Evolutionary conservation across 2,329 filamentous ascomycete species (phyloP).

Genomic region (Aspergillus fructus): DNA sequence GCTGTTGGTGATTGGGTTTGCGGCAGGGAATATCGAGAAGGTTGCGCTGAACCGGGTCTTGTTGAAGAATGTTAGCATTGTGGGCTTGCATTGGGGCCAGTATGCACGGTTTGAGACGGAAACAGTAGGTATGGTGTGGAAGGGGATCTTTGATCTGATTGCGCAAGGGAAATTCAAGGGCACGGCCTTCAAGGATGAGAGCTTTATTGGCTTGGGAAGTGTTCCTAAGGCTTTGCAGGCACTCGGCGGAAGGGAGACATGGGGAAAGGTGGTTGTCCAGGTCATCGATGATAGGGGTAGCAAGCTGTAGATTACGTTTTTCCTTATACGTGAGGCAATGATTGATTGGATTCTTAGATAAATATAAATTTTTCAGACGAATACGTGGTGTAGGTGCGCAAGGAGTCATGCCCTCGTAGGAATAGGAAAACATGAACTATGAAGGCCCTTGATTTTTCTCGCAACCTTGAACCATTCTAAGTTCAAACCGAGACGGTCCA

Average conservation of each 20-base stretch:
- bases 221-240: conserved; percentile 74
- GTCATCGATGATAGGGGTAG: conserved; percentile 69
- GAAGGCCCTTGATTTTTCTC: conserved; percentile 45
- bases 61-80: conserved; percentile 87
- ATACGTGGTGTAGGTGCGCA: conserved; percentile 40
- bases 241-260: conserved; percentile 77
- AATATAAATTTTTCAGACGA: background rate
- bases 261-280: conserved; percentile 94
- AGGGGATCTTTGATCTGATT: conserved; percentile 76
- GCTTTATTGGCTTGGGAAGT: conserved; percentile 78
- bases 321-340: background rate
- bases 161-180: conserved; percentile 74
- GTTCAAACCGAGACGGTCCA: conserved; percentile 16
- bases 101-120: conserved; percentile 73
- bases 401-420: conserved; percentile 48
- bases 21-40: conserved; percentile 83
- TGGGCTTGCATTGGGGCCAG: conserved; percentile 89
- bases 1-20: conserved; percentile 85
- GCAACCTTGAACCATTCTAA: conserved; percentile 28
- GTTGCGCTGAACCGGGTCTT: conserved; percentile 89
- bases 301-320: conserved; percentile 29
- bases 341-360: background rate
- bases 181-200: conserved; percentile 78
- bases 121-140: conserved; percentile 72
- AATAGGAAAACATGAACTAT: conserved; percentile 46